These are phyloP conservation scores for Thelonectria rubi DNA, from an alignment of 2,329 filamentous ascomycete species.

Conservation along the genomic window DNA sequence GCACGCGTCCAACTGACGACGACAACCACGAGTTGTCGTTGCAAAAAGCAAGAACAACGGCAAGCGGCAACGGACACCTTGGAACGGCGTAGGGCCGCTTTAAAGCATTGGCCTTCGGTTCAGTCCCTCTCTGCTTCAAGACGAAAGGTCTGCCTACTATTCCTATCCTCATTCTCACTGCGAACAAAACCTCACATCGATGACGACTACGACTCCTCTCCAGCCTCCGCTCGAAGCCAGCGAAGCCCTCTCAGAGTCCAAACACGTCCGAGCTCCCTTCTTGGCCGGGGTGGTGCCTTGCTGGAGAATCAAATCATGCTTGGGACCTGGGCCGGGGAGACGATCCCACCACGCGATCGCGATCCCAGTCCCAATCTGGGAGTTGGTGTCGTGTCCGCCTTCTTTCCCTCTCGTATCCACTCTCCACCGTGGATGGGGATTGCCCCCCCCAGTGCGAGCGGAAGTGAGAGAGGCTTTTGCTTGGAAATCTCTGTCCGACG, in stretches of 20 bases:
- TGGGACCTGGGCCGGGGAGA: slow-evolving; percentile 7
- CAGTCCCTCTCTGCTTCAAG: too few species aligned
- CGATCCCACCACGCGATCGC: slow-evolving; percentile 21
- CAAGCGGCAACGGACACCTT: too few species aligned
- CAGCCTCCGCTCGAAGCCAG: neutral
- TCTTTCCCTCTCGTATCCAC: slow-evolving; percentile 3
- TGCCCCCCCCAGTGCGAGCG: too few species aligned
- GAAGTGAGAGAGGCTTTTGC: neutral
- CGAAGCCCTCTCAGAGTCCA: neutral
- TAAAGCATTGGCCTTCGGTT: neutral
- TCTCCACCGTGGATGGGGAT: too few species aligned
- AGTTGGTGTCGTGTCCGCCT: slow-evolving; percentile 15
- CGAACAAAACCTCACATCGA: neutral
- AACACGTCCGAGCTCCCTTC: neutral
- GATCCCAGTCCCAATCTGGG: slow-evolving; percentile 19
- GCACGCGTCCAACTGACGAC: neutral
- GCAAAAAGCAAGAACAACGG: neutral
- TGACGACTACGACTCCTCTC: slow-evolving; percentile 17
- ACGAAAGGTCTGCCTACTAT: too few species aligned
- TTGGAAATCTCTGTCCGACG: slow-evolving; percentile 1
- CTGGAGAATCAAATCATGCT: neutral
- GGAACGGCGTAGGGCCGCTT: too few species aligned
- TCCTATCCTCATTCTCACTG: neutral
- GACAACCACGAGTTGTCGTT: neutral
- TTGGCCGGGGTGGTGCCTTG: slow-evolving; percentile 14